phyloP scores from a whole-genome alignment of 1,139 yeast species.

The Saccharomyces hybrid region DNA sequence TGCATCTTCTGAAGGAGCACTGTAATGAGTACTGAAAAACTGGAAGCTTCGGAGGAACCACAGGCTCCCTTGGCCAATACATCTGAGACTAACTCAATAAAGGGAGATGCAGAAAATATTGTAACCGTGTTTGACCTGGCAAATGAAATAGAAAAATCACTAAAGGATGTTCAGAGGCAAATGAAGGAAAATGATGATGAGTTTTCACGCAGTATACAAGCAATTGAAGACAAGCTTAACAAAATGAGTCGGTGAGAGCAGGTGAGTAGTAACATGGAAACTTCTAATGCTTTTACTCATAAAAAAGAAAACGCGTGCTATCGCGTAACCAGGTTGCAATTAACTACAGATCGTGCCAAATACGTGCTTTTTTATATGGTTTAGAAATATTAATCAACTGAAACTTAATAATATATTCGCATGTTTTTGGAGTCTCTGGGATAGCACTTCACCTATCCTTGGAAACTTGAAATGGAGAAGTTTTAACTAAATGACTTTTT shows the following conservation, averaged over 20 bases:
- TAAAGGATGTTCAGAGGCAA: conserved; percentile 33
- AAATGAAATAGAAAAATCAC: conserved; percentile 39
- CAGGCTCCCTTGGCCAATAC: conserved; percentile 3
- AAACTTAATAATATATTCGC: neutral
- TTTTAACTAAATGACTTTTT: neutral
- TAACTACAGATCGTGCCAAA: neutral
- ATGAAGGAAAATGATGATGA: conserved; percentile 25
- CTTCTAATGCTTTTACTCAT: neutral
- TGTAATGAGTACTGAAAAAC: conserved; percentile 4
- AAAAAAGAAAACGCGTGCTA: neutral
- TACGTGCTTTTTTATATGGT: neutral
- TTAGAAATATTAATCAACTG: neutral
- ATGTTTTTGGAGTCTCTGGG: neutral
- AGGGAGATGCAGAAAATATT: conserved; percentile 21
- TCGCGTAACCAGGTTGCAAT: neutral
- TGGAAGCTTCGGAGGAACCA: conserved; percentile 1
- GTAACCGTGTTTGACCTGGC: conserved; percentile 47
- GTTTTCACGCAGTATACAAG: conserved; percentile 15
- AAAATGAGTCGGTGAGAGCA: conserved; percentile 1
- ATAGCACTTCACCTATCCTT: neutral
- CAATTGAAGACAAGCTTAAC: conserved; percentile 19
- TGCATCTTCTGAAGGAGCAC: neutral
- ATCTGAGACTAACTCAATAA: neutral
- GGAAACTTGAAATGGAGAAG: neutral
- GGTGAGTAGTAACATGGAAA: neutral